phyloP scores from a whole-genome alignment of 208 protist species.

The Acanthamoeba divionensis region DNA sequence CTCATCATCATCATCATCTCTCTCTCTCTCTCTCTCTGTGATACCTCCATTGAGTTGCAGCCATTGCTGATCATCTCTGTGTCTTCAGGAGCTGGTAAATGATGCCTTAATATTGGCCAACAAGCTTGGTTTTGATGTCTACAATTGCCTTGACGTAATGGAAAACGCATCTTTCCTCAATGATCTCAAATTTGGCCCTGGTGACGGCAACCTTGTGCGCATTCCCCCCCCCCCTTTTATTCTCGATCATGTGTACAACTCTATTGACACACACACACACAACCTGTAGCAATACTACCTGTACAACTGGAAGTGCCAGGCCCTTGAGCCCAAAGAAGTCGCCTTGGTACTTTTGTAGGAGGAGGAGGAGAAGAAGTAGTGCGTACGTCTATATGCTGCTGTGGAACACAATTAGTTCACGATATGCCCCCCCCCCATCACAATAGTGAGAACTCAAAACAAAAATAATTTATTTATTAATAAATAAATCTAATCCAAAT shows the following conservation, averaged over 20 bases:
- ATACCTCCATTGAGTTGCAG: not conserved
- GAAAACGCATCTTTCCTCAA: conserved; percentile 82
- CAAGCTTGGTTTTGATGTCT: conserved; percentile 93
- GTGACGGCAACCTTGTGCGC: conserved; percentile 96
- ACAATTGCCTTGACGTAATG: conserved; percentile 97
- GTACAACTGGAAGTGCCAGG: conserved; percentile 95
- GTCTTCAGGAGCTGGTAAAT: not conserved
- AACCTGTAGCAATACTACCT: conserved; percentile 96
- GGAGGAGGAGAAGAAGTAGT: conserved; percentile 21
- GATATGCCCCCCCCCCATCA: too few species aligned
- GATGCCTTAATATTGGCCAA: conserved; percentile 55
- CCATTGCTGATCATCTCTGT: not conserved
- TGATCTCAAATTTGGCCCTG: conserved; percentile 94
- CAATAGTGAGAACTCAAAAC: too few species aligned
- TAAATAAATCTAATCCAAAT: too few species aligned
- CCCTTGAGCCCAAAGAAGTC: conserved; percentile 81
- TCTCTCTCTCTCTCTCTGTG: not conserved
- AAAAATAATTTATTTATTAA: too few species aligned
- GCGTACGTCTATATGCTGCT: too few species aligned
- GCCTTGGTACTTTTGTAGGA: conserved; percentile 93
- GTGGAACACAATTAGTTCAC: too few species aligned
- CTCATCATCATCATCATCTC: not conserved
- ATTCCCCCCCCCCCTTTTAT: too few species aligned
- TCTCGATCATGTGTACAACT: too few species aligned
- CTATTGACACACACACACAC: not conserved